phyloP scores from a whole-genome alignment of 352 stramenopile species.

The Phytopythium sindhum region DNA sequence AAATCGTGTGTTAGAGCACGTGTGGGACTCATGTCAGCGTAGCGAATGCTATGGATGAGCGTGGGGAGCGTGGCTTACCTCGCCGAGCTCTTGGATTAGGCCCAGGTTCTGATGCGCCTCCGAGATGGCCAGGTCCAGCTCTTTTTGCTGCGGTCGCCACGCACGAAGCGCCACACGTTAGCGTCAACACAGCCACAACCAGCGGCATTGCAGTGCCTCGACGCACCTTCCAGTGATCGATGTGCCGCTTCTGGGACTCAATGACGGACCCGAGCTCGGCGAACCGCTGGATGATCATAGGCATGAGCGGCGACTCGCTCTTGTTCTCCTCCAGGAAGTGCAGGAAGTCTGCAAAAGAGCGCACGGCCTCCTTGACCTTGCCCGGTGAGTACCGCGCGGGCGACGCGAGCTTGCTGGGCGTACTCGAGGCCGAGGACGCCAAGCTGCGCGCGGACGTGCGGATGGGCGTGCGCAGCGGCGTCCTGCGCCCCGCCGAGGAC shows the following conservation, averaged over 20 bases:
- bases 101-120: conserved; percentile 67
- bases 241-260: conserved; percentile 83
- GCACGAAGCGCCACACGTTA: not conserved
- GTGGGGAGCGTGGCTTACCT: conserved; percentile 19
- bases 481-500: conserved; percentile 9
- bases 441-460: not conserved
- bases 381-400: conserved; percentile 66
- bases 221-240: conserved; percentile 74
- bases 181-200: not conserved
- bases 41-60: not conserved
- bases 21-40: not conserved
- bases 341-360: conserved; percentile 78
- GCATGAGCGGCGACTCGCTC: conserved; percentile 68
- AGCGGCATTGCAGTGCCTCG: not conserved
- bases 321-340: conserved; percentile 82
- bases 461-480: conserved; percentile 22
- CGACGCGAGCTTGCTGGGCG: conserved; percentile 34
- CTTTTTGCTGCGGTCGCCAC: conserved; percentile 41
- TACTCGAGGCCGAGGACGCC: conserved; percentile 22
- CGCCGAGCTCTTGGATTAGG: conserved; percentile 47
- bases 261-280: conserved; percentile 75
- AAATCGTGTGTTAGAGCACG: not conserved
- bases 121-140: conserved; percentile 72
- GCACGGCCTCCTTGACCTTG: conserved; percentile 74
- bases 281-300: conserved; percentile 73